These are phyloP conservation scores for Paecilomyces formosus DNA, from an alignment of 2,329 filamentous ascomycete genomes.

Conservation along the genomic window DNA sequence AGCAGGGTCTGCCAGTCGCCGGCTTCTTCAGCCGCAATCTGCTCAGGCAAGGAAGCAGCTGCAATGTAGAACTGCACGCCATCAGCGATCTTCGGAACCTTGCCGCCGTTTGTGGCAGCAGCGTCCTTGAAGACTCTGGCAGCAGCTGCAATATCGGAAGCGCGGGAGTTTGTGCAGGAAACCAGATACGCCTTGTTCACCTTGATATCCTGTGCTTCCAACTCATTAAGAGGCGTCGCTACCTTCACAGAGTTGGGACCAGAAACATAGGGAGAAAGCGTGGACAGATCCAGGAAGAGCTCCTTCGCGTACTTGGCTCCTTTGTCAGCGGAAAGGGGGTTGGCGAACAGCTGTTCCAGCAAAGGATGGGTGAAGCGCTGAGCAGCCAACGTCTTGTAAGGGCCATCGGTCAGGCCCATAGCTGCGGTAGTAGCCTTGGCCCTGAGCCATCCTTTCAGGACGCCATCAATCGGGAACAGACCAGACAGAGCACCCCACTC, in stretches of 20 bases:
- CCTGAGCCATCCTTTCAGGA: slow-evolving; percentile 66
- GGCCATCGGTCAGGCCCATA: slow-evolving; percentile 47
- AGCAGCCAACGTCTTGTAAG: slow-evolving; percentile 41
- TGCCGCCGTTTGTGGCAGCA: slow-evolving; percentile 51
- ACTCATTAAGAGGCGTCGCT: slow-evolving; percentile 65
- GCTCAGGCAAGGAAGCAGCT: slow-evolving; percentile 73
- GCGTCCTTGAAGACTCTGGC: slow-evolving; percentile 80
- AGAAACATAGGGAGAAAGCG: slow-evolving; percentile 73
- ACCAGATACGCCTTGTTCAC: slow-evolving; percentile 82
- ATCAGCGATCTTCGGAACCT: slow-evolving; percentile 61
- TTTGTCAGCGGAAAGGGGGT: slow-evolving; percentile 62
- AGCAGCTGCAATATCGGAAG: slow-evolving; percentile 73
- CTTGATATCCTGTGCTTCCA: slow-evolving; percentile 66
- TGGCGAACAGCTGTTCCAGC: slow-evolving; percentile 64
- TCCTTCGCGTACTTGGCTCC: slow-evolving; percentile 77
- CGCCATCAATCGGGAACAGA: slow-evolving; percentile 71
- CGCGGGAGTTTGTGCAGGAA: slow-evolving; percentile 79
- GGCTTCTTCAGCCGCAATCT: slow-evolving; percentile 65
- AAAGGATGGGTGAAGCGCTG: slow-evolving; percentile 63
- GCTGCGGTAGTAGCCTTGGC: slow-evolving; percentile 66
- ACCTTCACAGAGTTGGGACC: slow-evolving; percentile 91
- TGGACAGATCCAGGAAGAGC: slow-evolving; percentile 73
- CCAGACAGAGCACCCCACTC: slow-evolving; percentile 71
- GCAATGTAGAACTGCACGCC: slow-evolving; percentile 85
- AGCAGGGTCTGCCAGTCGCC: slow-evolving; percentile 82